Conservation (phyloP, 352 stramenopile species). For the Phytophthora melonis region DNA sequence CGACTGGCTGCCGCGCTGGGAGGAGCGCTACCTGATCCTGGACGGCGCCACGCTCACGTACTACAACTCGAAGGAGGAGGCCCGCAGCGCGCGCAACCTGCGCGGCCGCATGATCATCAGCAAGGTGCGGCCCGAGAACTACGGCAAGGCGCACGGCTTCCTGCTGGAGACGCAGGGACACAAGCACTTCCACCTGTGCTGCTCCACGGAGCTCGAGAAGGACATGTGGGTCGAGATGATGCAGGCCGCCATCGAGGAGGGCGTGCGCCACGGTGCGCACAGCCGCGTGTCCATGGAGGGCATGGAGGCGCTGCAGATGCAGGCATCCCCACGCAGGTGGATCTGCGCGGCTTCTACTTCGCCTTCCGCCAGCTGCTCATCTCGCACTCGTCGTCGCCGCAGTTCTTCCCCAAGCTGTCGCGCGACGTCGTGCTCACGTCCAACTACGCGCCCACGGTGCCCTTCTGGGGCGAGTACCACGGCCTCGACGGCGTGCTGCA, state of each 20-base stretch:
- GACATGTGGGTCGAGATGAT: conserved; percentile 94
- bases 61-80: conserved; percentile 91
- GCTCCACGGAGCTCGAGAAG: conserved; percentile 87
- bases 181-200: conserved; percentile 91
- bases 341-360: conserved; percentile 88
- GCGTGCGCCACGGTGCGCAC: conserved; percentile 25
- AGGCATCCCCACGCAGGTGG: conserved; percentile 79
- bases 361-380: conserved; percentile 90
- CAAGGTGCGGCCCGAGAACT: conserved; percentile 86
- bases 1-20: conserved; percentile 91
- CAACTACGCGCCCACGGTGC: conserved; percentile 90
- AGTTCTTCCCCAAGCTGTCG: conserved; percentile 91
- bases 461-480: conserved; percentile 91
- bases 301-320: conserved; percentile 43
- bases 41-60: conserved; percentile 86
- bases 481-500: conserved; percentile 88
- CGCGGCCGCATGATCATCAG: conserved; percentile 85
- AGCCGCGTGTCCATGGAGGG: conserved; percentile 36
- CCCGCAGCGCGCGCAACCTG: conserved; percentile 80
- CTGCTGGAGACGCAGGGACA: conserved; percentile 89
- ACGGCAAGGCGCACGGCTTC: conserved; percentile 90
- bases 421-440: conserved; percentile 86
- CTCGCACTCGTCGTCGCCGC: conserved; percentile 87
- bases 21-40: conserved; percentile 89
- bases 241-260: conserved; percentile 87